Evolutionary conservation across 345 rosid species (phyloP), one percentile per base, ranked within the genome.

Genomic region (Pugionium dolabratum): DNA sequence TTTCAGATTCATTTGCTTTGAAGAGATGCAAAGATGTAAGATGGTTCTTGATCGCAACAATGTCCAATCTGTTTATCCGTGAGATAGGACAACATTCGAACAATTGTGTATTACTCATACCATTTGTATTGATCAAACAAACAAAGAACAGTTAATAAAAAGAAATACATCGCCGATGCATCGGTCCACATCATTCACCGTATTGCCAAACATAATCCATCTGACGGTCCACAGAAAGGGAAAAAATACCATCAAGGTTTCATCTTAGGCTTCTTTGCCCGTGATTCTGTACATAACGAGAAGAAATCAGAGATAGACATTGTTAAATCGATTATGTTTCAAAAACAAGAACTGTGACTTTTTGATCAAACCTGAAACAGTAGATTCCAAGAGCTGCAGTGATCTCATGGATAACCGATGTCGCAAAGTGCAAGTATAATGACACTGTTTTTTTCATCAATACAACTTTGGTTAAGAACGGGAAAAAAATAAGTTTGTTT

Each of bases 371-470:
- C 99, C 99, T 95, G 97, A 95, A 95, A 88, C 97, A 95, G 80
- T 66, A 64, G 60, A 95, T 95, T 62, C 99, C 99, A 84, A 95
- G 76, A 55, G 99, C 95, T 0, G 78, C 62, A 2, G 99, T 95
- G 78, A 95, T 95, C 69, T 95, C 99, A 70, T 91, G 86, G 69
- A 91, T 81, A 66, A 95, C 97, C 10, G 97, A 85, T 39, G 95
- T 85, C 6, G 99, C 95, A 64, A 95, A 85, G 79, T 95, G 96
- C 55, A 91, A 51, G 77, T 91, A 95, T 48, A 95, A 84, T 41
- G 81, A 75, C 47, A 25, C 99, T 95, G 80, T 11, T 44, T 68
- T n/a, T n/a, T 52, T 18, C 50, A 74, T 46, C 52, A 54, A 61
- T 6, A 40, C 40, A 61, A 18, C 1, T 7, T 25, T 40, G 2